Conservation (phyloP, 306 rosid species). For the Calophaca sinica region DNA sequence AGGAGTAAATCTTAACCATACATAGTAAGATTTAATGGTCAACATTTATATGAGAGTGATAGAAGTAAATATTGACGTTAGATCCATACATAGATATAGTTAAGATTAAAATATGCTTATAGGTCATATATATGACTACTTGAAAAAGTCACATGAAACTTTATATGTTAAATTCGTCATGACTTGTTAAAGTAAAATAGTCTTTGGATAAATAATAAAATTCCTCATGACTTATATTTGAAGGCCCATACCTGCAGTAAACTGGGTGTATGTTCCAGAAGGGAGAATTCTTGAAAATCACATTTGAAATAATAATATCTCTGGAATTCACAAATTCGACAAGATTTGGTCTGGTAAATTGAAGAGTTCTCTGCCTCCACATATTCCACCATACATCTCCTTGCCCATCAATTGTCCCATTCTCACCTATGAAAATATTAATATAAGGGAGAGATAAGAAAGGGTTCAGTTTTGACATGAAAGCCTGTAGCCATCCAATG, state of each 20-base stretch:
- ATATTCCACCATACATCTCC: constrained; percentile 96
- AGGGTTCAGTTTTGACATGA: constrained; percentile 15
- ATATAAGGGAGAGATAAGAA: not conserved
- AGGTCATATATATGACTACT: not conserved
- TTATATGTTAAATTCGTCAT: no score
- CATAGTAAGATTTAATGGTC: no score
- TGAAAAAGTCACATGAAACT: not conserved
- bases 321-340: constrained; percentile 82
- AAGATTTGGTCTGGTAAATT: constrained; percentile 82
- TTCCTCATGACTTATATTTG: constrained; percentile 44
- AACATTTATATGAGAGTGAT: no score
- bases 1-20: no score
- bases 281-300: constrained; percentile 83
- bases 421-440: constrained; percentile 65
- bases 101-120: not conserved
- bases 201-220: not conserved
- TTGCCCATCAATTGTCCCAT: constrained; percentile 96
- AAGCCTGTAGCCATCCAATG: not conserved
- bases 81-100: no score
- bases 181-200: not conserved
- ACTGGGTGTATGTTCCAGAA: constrained; percentile 98
- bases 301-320: constrained; percentile 76
- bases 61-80: no score
- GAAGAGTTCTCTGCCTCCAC: constrained; percentile 92
- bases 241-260: constrained; percentile 85